Evolutionary conservation across 176 grass and related monocot species (phyloP), one percentile per base, ranked within the genome.

Genomic region (Rhynchospora breviuscula): DNA sequence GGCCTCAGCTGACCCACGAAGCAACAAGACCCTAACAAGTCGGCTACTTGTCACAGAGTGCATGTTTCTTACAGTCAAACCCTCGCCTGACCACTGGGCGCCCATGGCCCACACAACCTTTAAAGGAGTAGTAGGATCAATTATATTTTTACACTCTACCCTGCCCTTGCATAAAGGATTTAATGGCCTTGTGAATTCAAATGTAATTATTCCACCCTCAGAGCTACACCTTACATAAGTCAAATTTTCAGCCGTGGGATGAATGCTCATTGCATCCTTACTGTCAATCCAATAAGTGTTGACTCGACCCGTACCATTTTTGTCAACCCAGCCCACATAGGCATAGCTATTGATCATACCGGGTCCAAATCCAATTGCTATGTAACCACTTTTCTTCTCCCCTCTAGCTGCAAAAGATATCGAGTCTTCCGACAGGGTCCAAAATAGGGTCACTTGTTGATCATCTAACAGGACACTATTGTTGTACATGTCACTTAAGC

Each of bases 401-500:
- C 91, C 94, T 12, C 91, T 89, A 22, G 85, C 91, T 4, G 94
- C 94, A 17, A 97, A 84, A 78, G 88, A 93, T 65, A 97, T 97
- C 9, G 89, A 91, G 44, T 90, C 84, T 80, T 80, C 87, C 13
- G 91, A 88, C 11, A 93, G 84, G 68, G 94, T 97, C 94, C 94
- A 97, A 80, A 93, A 93, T 62, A 97, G 87, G 3, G 89, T 91
- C 8, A 97, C 94, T 86, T 93, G 94, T 85, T 93, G 94, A 86
- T 97, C 89, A 56, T 97, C 94, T 86, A 93, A 88, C 10, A 97
- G 64, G 67, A 93, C 94, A 15, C 94, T 97, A 59, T 91, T 97
- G 70, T 93, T 97, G 86, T 97, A 97, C 94, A 97, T 97, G 87
- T 97, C 94, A 14, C 89, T 89, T 84, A 97, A 86, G 57, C 94